Percentiles rank a stretch among this genome's conserved stretches.
These are phyloP conservation scores for Calonectria henricotiae DNA, from an alignment of 2,329 filamentous ascomycete genomes.

Conservation along the genomic window DNA sequence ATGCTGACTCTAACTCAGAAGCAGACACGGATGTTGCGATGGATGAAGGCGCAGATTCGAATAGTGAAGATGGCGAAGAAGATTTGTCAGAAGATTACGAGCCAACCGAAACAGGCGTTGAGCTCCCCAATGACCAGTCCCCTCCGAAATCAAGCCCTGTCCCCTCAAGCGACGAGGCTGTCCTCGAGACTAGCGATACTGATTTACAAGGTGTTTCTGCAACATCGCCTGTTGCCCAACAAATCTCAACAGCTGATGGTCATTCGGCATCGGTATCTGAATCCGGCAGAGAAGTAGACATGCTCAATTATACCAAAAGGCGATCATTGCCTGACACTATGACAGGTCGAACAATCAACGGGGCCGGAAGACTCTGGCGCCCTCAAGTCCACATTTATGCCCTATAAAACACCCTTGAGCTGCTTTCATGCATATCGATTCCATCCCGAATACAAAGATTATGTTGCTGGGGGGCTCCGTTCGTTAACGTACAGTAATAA, in stretches of 20 bases:
- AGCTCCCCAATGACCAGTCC: constrained; percentile 38
- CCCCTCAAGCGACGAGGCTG: constrained; percentile 44
- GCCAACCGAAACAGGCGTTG: constrained; percentile 64
- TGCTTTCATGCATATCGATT: constrained; percentile 92
- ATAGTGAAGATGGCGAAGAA: constrained; percentile 52
- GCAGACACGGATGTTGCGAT: constrained; percentile 47
- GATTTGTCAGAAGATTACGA: constrained; percentile 70
- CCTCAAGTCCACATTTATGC: constrained; percentile 57
- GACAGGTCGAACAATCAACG: constrained; percentile 43
- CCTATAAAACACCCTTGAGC: constrained; percentile 88
- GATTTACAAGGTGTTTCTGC: constrained; percentile 48
- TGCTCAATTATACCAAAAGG: constrained; percentile 48
- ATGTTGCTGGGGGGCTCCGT: constrained; percentile 83
- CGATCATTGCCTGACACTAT: constrained; percentile 43
- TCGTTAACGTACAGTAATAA: constrained; percentile 95
- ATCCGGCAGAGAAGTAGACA: constrained; percentile 63
- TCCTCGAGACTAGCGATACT: constrained; percentile 52
- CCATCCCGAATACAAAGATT: constrained; percentile 81
- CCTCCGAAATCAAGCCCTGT: constrained; percentile 31
- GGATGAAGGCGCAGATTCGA: constrained; percentile 46
- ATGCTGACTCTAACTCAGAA: constrained; percentile 31
- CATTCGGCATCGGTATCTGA: constrained; percentile 49
- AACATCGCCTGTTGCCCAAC: constrained; percentile 48
- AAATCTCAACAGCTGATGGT: constrained; percentile 55
- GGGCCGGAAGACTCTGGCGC: constrained; percentile 27